phyloP scores from a whole-genome alignment of 331 rosid species.

The Acacia concinna region DNA sequence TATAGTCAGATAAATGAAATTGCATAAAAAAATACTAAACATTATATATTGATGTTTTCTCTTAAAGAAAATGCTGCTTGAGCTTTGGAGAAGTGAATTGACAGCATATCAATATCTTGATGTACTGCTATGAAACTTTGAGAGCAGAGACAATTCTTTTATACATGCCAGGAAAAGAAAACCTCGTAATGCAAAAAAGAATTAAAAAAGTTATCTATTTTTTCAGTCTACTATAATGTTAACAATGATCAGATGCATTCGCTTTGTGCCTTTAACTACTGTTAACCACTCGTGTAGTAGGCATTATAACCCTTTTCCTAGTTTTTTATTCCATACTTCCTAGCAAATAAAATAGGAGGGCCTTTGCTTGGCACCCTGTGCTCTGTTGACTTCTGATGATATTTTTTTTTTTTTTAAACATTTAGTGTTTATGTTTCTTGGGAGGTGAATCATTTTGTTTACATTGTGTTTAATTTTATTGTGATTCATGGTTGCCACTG shows the following conservation, averaged over 20 bases:
- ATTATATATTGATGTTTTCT: slow-evolving; percentile 8
- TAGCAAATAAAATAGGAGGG: background rate
- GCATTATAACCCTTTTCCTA: background rate
- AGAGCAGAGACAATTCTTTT: slow-evolving; percentile 1
- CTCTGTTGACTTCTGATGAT: background rate
- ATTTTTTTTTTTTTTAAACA: background rate
- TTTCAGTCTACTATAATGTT: background rate
- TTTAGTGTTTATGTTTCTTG: background rate
- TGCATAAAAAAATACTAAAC: background rate
- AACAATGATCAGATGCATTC: background rate
- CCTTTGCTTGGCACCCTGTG: background rate
- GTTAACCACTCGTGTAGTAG: background rate
- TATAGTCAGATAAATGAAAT: slow-evolving; percentile 3
- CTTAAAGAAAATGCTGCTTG: slow-evolving; percentile 18
- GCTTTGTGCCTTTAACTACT: background rate
- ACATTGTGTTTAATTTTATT: background rate
- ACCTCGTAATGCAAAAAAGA: background rate
- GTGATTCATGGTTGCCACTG: background rate
- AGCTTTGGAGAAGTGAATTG: slow-evolving; percentile 1
- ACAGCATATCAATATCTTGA: slow-evolving; percentile 13
- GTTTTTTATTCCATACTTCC: background rate
- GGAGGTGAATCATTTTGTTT: background rate
- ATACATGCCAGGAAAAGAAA: background rate
- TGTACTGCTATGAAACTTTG: background rate
- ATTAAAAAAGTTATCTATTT: background rate